phyloP scores from a whole-genome alignment of 805 yeast species.

The Teunomyces funiuensis region DNA sequence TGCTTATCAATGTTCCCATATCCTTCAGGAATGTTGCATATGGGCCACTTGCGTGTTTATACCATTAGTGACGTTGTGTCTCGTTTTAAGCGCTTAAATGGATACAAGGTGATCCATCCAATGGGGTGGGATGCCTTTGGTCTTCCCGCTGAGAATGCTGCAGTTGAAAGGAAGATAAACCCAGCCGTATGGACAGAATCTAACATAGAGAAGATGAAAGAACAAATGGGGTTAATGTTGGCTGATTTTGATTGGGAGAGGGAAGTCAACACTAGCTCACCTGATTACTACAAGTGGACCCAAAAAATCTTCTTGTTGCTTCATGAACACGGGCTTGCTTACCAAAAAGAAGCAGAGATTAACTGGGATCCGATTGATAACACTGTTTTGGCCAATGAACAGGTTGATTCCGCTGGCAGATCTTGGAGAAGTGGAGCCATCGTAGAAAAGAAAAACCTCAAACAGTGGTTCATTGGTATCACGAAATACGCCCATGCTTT shows the following conservation, averaged over 20 bases:
- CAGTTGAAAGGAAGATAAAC: conserved; percentile 75
- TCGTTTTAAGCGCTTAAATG: conserved; percentile 73
- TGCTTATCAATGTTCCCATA: conserved; percentile 91
- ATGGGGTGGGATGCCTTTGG: conserved; percentile 99
- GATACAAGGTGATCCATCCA: conserved; percentile 82
- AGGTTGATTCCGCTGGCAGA: conserved; percentile 84
- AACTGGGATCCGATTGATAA: conserved; percentile 98
- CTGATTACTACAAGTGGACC: conserved; percentile 90
- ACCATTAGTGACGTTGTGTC: conserved; percentile 85
- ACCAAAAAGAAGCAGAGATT: conserved; percentile 81
- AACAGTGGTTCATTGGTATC: conserved; percentile 93
- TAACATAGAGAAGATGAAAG: conserved; percentile 84
- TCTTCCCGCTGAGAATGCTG: conserved; percentile 97
- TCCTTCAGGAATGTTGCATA: conserved; percentile 89
- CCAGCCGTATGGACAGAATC: conserved; percentile 82
- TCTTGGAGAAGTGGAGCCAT: conserved; percentile 98
- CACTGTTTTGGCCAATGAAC: conserved; percentile 94
- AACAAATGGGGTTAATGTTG: conserved; percentile 73
- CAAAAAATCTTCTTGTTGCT: conserved; percentile 79
- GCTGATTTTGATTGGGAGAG: conserved; percentile 93
- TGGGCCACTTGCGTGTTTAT: conserved; percentile 93
- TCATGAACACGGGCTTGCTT: conserved; percentile 77
- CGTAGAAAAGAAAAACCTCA: conserved; percentile 77
- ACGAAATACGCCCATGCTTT: conserved; percentile 76
- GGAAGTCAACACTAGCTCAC: conserved; percentile 81